Evolutionary conservation across 768 basidiomycete species (phyloP).

Genomic region (Fomitopsis serialis): DNA sequence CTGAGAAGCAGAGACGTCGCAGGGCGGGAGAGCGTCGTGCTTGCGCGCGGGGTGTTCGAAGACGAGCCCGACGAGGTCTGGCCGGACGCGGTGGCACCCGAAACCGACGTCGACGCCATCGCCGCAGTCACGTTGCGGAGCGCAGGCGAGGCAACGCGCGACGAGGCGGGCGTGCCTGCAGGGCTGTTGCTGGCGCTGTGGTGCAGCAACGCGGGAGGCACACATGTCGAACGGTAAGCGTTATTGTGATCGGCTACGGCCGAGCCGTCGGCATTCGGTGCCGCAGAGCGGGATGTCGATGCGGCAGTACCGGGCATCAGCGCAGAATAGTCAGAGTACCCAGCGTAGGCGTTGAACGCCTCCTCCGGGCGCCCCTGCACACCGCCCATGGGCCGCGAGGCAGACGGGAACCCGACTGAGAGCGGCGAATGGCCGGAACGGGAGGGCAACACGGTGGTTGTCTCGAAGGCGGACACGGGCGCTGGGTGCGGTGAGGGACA

Average conservation of each 20-base stretch:
- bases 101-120: slow-evolving; percentile 22
- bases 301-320: slow-evolving; percentile 53
- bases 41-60: slow-evolving; percentile 29
- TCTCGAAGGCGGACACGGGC: slow-evolving; percentile 47
- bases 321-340: slow-evolving; percentile 60
- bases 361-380: slow-evolving; percentile 33
- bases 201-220: slow-evolving; percentile 63
- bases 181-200: slow-evolving; percentile 38
- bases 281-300: slow-evolving; percentile 9
- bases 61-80: slow-evolving; percentile 20
- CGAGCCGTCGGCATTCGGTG: slow-evolving; percentile 9
- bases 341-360: slow-evolving; percentile 65
- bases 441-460: slow-evolving; percentile 48
- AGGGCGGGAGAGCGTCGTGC: slow-evolving; percentile 43
- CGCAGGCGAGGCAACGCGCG: slow-evolving; percentile 35
- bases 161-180: slow-evolving; percentile 41
- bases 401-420: slow-evolving; percentile 29
- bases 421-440: slow-evolving; percentile 30
- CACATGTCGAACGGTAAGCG: slow-evolving; percentile 39
- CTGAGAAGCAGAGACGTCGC: slow-evolving; percentile 61
- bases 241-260: slow-evolving; percentile 21
- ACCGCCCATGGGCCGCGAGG: slow-evolving; percentile 23
- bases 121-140: slow-evolving; percentile 18
- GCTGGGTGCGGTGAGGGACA: slow-evolving; percentile 20
- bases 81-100: slow-evolving; percentile 15